Evolutionary conservation across 2,329 filamentous ascomycete species (phyloP), one percentile per base, ranked within the genome.

Genomic region (Colletotrichum chrysophilum): DNA sequence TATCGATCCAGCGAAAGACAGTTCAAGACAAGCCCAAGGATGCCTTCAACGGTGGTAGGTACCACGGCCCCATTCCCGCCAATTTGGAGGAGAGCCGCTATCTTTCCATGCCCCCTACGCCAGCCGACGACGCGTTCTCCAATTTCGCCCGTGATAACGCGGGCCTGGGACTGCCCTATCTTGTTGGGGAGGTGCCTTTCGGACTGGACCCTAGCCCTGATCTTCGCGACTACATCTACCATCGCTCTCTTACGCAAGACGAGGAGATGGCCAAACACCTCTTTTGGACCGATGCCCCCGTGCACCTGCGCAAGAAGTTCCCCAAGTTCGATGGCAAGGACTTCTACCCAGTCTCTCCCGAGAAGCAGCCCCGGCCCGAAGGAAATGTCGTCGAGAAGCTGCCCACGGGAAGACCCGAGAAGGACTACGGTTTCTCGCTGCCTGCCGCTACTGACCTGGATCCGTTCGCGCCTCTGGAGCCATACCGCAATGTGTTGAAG

Each of bases 251-350:
- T 36, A 93, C 88, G 1, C 86, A 89, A 4, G 91, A 91, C 66
- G 92, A 93, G 79, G 83, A 89, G 61, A 88, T 89, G 70, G 90
- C 92, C 77, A 89, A 91, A 60, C 87, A 89, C 77, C 83, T 92
- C 77, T 93, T 92, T 80, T 93, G 91, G 90, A 91, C 89, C 12
- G 88, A 89, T 58, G 88, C 89, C 18, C 87, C 91, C 56, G 86
- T 83, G 34, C 86, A 88, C 77, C 85, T 86, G 14, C 85, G 88
- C 65, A 86, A 84, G 38, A 89, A 90, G 3, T 83, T 93, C 55
- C 91, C 91, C 38, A 93, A 91, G 81, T 93, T 91, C 78, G 91
- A 93, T 78, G 91, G 92, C 28, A 92, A 91, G 80, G 88, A 93
- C 80, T 93, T 93, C 78, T 93, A 92, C 76, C 90, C 89, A 34